Evolutionary conservation across 768 basidiomycete species (phyloP).

Genomic region (Pleurotus citrinopileatus): DNA sequence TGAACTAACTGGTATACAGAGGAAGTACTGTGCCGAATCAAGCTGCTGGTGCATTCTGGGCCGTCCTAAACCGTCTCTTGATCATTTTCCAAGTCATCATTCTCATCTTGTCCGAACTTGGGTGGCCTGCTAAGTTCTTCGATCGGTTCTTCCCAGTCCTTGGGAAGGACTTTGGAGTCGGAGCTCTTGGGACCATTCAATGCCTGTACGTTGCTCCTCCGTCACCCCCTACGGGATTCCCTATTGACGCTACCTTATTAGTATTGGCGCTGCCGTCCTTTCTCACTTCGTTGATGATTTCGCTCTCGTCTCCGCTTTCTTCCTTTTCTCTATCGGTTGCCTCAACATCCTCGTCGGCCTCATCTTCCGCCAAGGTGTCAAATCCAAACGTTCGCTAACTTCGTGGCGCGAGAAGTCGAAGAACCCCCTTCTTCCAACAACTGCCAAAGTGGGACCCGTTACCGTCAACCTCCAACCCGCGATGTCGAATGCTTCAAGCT

Average conservation of each 20-base stretch:
- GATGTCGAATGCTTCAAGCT: constrained; percentile 21
- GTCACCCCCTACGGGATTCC: background rate
- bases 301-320: constrained; percentile 83
- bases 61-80: constrained; percentile 80
- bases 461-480: constrained; percentile 29
- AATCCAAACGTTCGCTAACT: constrained; percentile 62
- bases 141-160: constrained; percentile 89
- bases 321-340: constrained; percentile 81
- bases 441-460: constrained; percentile 31
- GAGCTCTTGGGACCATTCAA: constrained; percentile 86
- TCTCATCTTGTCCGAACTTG: constrained; percentile 73
- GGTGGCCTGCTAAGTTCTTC: constrained; percentile 79
- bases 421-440: constrained; percentile 51
- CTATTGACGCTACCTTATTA: constrained; percentile 18
- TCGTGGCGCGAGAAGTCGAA: constrained; percentile 61
- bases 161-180: constrained; percentile 82
- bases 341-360: constrained; percentile 81
- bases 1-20: constrained; percentile 23
- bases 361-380: constrained; percentile 70
- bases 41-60: constrained; percentile 90
- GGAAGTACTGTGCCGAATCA: constrained; percentile 92
- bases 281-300: constrained; percentile 81
- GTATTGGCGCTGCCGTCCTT: constrained; percentile 67
- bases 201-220: constrained; percentile 52
- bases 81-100: constrained; percentile 79